Evolutionary conservation across 2,329 filamentous ascomycete genomes (phyloP).

Genomic region (Chaetomiaceae sp.): DNA sequence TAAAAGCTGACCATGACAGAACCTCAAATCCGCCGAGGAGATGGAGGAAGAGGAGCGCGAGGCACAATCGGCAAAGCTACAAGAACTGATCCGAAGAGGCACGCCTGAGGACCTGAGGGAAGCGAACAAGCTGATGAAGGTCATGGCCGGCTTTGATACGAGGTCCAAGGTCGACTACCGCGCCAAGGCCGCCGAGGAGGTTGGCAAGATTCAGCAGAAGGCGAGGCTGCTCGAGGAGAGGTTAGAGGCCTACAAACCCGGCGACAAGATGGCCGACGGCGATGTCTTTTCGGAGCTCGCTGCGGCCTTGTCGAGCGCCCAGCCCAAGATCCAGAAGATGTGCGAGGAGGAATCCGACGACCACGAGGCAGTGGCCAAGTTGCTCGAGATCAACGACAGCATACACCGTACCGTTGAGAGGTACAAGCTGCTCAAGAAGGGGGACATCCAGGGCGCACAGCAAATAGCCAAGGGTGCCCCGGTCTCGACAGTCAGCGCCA

Average conservation of each 20-base stretch:
- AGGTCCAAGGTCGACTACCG: slow-evolving; percentile 95
- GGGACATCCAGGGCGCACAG: slow-evolving; percentile 77
- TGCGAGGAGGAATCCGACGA: slow-evolving; percentile 98
- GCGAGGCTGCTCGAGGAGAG: slow-evolving; percentile 89
- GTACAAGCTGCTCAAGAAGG: slow-evolving; percentile 94
- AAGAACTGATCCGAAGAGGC: slow-evolving; percentile 90
- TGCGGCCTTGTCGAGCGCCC: slow-evolving; percentile 81
- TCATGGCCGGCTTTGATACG: slow-evolving; percentile 97
- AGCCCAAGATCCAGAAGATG: slow-evolving; percentile 99
- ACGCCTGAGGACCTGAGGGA: slow-evolving; percentile 92
- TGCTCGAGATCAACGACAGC: slow-evolving; percentile 97
- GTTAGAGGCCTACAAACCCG: slow-evolving; percentile 74
- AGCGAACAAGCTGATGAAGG: slow-evolving; percentile 96
- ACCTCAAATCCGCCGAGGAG: slow-evolving; percentile 91
- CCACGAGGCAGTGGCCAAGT: slow-evolving; percentile 87
- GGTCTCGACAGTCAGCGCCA: slow-evolving; percentile 57
- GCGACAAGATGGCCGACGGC: slow-evolving; percentile 68
- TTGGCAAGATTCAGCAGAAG: slow-evolving; percentile 92
- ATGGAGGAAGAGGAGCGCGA: slow-evolving; percentile 97
- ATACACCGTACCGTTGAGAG: slow-evolving; percentile 95
- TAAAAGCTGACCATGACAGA: slow-evolving; percentile 52
- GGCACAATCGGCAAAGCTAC: slow-evolving; percentile 95
- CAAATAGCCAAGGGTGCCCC: slow-evolving; percentile 77
- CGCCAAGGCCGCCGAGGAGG: slow-evolving; percentile 94
- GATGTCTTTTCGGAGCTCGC: slow-evolving; percentile 80